Evolutionary conservation across 306 rosid genomes (phyloP), one percentile per base, ranked within the genome.

Genomic region (Cucurbita maxima): DNA sequence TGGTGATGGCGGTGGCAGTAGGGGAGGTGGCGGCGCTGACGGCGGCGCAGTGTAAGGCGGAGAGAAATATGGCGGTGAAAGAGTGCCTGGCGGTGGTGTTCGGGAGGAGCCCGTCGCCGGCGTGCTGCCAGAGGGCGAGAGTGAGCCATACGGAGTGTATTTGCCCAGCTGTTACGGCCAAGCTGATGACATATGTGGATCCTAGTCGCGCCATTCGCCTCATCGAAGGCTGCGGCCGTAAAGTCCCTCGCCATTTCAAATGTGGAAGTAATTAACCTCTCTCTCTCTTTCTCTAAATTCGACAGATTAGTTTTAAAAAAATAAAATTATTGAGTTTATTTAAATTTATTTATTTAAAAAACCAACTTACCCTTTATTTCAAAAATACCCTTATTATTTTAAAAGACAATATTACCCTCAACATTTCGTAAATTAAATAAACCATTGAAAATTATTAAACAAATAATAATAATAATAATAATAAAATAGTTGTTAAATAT

Each of bases 241-340:
- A 43, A 5, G 77, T 77, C 22, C 77, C 79, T 53, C 75, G 72
- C 57, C 79, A 71, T 63, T 80, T 60, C 79, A 76, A 71, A 66
- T 75, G 83, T 52, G 79, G 77, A 18, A 76, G 83, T 75, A 47
- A 50, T 50, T 13, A 50, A 76, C 61, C 11, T 8, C 25, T 5
- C 4, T 10, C 22, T 10, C 14, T n/a, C 1, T 4, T 0, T 41
- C 25, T 52, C 18, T 5, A 7, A 14, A 50, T 50, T 50, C 15
- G 12, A 12, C 13, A 13, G 8, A 14, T 14, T 50, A 14, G 0
- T 30, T 30, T 2, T 30, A 14, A 14, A 50, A 50, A 1, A 7
- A 50, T 50, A n/a, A 5, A 50, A 14, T 14, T 12, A 1, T 13
- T 13, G 13, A 13, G 10, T 44, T 41, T 41, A 41, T 41, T 40